Percentiles rank a stretch among this genome's conserved stretches.
Evolutionary conservation across 495 filamentous ascomycete species (phyloP).

Genomic region (Daldinia caldariorum): DNA sequence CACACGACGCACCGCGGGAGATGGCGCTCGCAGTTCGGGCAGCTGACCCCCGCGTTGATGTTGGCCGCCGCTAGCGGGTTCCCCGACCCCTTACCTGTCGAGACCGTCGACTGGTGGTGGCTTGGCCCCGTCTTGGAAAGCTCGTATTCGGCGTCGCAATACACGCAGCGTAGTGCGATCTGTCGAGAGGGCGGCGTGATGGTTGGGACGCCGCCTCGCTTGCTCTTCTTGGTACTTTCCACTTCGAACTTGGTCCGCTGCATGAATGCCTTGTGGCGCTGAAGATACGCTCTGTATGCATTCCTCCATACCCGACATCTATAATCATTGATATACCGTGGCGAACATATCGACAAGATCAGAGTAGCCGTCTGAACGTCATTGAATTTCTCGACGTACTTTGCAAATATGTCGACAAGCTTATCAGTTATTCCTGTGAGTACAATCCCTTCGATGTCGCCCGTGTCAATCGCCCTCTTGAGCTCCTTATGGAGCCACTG

Average conservation of each 20-base stretch:
- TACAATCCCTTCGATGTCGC: constrained; percentile 88
- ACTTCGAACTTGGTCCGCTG: constrained; percentile 71
- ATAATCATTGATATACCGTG: constrained; percentile 81
- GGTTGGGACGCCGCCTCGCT: constrained; percentile 69
- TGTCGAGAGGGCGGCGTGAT: constrained; percentile 75
- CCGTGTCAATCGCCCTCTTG: constrained; percentile 70
- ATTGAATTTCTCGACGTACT: constrained; percentile 84
- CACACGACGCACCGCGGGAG: constrained; percentile 92
- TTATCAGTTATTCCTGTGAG: constrained; percentile 84
- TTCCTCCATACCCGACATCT: constrained; percentile 83
- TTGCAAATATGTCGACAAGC: constrained; percentile 83
- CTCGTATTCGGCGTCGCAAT: constrained; percentile 71
- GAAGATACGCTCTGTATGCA: constrained; percentile 82
- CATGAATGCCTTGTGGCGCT: constrained; percentile 65
- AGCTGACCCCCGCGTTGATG: constrained; percentile 68
- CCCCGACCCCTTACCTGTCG: constrained; percentile 25
- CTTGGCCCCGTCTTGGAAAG: constrained; percentile 49
- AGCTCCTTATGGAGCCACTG: constrained; percentile 73
- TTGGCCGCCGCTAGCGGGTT: constrained; percentile 59
- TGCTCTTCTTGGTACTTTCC: constrained; percentile 65
- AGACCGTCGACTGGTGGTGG: constrained; percentile 16
- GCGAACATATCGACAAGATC: constrained; percentile 80
- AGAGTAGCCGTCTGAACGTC: constrained; percentile 92
- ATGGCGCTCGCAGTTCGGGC: constrained; percentile 85
- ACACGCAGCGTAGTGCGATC: constrained; percentile 82